These are phyloP conservation scores for Magnaporthiopsis incrustans DNA, from an alignment of 2,329 filamentous ascomycete genomes.

Conservation along the genomic window DNA sequence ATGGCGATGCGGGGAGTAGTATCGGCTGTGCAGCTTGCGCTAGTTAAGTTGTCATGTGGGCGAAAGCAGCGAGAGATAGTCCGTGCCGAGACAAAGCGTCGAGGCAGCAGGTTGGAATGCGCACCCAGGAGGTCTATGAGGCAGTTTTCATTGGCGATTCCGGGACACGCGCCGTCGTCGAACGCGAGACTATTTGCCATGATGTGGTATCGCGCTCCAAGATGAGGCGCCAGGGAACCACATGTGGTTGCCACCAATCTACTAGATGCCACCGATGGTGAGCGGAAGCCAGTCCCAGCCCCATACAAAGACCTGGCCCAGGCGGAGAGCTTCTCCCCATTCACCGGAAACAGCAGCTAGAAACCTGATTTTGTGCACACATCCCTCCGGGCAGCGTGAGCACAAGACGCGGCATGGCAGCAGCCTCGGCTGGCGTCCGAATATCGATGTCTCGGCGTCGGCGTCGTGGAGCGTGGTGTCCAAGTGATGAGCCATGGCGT, in stretches of 20 bases:
- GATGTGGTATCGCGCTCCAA: background rate
- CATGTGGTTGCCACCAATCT: background rate
- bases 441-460: background rate
- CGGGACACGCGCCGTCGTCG: too few species aligned
- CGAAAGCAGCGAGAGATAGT: background rate
- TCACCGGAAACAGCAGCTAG: background rate
- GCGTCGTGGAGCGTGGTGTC: background rate
- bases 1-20: background rate
- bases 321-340: background rate
- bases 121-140: background rate
- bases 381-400: background rate
- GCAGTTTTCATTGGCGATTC: background rate
- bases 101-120: background rate
- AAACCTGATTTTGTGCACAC: background rate
- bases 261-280: background rate
- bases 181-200: background rate
- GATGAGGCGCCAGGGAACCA: background rate
- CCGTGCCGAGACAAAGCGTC: background rate
- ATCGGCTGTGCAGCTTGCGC: background rate
- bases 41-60: background rate
- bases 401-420: too few species aligned
- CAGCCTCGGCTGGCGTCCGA: background rate
- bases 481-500: background rate
- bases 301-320: background rate
- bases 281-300: background rate